Conservation (phyloP, 305 asterid genomes). For the Fraxinus paxiana region DNA sequence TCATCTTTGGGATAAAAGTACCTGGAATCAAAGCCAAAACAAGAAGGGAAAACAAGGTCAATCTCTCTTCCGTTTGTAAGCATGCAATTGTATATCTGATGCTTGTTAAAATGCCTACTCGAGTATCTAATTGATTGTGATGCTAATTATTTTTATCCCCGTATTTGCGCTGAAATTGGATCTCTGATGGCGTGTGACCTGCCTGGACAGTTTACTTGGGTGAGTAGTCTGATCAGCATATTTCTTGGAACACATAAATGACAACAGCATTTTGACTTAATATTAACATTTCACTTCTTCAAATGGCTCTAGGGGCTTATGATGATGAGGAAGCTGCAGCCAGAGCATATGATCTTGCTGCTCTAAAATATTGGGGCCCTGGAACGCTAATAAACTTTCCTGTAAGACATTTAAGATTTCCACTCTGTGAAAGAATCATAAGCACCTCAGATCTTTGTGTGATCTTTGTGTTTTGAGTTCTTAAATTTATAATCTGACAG, state of each 20-base stretch:
- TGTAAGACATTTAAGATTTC: slow-evolving; percentile 42
- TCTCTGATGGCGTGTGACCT: slow-evolving; percentile 31
- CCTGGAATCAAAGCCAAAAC: slow-evolving; percentile 97
- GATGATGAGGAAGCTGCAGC: slow-evolving; percentile 99
- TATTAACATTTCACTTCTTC: slow-evolving; percentile 17
- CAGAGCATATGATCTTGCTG: slow-evolving; percentile 97
- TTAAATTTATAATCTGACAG: neutral
- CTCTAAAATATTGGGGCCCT: slow-evolving; percentile 96
- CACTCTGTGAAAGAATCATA: slow-evolving; percentile 4
- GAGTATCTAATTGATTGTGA: slow-evolving; percentile 29
- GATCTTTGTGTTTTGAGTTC: neutral
- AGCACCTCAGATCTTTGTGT: neutral
- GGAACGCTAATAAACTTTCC: slow-evolving; percentile 97
- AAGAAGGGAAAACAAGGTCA: slow-evolving; percentile 98
- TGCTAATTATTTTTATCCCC: slow-evolving; percentile 23
- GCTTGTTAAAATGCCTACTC: slow-evolving; percentile 15
- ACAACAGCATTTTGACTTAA: neutral
- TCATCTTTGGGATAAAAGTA: slow-evolving; percentile 97
- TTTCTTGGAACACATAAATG: slow-evolving; percentile 19
- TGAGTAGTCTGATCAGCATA: slow-evolving; percentile 39
- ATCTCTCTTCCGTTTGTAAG: neutral
- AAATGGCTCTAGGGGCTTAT: slow-evolving; percentile 66
- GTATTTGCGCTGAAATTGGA: slow-evolving; percentile 31
- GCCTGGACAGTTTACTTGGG: slow-evolving; percentile 80
- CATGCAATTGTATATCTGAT: neutral